phyloP scores from a whole-genome alignment of 2,329 filamentous ascomycete genomes.

The Huntiella moniliformis region DNA sequence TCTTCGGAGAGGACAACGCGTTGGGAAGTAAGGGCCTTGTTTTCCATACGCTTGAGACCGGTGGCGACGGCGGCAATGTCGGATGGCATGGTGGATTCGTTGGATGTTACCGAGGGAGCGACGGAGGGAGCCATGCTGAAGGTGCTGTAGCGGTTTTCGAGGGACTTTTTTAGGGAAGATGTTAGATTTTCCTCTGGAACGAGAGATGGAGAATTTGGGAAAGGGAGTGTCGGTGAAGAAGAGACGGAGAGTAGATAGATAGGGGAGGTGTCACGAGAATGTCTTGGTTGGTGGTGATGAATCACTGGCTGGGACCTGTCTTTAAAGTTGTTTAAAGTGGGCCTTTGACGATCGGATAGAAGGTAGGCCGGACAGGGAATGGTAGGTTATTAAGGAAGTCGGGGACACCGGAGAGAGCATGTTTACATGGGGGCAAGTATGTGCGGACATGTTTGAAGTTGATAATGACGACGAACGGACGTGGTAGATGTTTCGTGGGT shows the following conservation, averaged over 20 bases:
- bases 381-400: no score
- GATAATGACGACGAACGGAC: no score
- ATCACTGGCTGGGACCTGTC: not conserved
- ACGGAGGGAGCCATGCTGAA: constrained; percentile 42
- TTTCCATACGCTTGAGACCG: constrained; percentile 72
- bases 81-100: constrained; percentile 30
- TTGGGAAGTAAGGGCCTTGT: constrained; percentile 67
- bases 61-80: constrained; percentile 54
- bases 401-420: no score
- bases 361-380: no score
- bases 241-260: not conserved
- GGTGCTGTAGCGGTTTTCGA: constrained; percentile 39
- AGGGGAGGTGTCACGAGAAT: not conserved
- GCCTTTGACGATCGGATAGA: no score
- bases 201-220: constrained; percentile 8
- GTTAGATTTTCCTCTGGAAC: constrained; percentile 5
- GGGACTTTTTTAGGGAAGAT: constrained; percentile 25
- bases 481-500: no score
- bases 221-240: not conserved
- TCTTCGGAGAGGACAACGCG: constrained; percentile 60
- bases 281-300: not conserved
- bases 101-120: constrained; percentile 33
- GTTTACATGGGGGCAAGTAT: no score
- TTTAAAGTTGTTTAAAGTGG: not conserved
- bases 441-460: no score